A percentile compares a stretch with the other conserved stretches of the same genome.
Conservation (phyloP, 2,329 filamentous ascomycete genomes). For the Talaromyces albobiverticillius region DNA sequence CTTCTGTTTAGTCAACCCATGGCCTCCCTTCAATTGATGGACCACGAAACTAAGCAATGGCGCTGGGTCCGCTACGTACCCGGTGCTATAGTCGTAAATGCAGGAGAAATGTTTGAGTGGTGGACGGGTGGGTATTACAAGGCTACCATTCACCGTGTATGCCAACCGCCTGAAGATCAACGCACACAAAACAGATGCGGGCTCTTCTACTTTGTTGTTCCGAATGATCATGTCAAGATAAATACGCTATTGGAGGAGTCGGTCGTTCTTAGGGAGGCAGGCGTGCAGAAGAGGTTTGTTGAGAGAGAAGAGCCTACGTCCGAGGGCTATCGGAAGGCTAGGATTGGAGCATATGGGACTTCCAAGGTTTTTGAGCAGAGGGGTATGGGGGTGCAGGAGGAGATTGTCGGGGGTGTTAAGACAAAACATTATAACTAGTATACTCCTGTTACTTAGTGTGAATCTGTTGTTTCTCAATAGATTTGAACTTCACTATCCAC, state of each 20-base stretch:
- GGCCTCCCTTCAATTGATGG: background rate
- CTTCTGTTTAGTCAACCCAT: slow-evolving; percentile 2
- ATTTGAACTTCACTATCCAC: too few relatives aligned
- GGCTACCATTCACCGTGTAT: background rate
- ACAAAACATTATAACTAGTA: too few relatives aligned
- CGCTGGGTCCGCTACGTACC: background rate
- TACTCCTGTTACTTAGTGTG: too few relatives aligned
- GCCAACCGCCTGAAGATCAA: background rate
- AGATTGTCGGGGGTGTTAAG: too few relatives aligned
- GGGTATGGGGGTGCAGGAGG: too few relatives aligned
- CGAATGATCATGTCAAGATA: background rate
- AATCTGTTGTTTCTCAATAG: too few relatives aligned
- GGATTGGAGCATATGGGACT: too few relatives aligned
- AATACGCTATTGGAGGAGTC: slow-evolving; percentile 1
- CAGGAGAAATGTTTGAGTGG: background rate
- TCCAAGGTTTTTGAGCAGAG: too few relatives aligned
- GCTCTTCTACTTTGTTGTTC: slow-evolving; percentile 1
- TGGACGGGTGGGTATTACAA: slow-evolving; percentile 2
- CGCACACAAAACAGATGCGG: background rate
- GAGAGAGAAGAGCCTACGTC: too few relatives aligned
- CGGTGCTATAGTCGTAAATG: background rate
- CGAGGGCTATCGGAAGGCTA: too few relatives aligned
- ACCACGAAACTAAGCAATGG: background rate
- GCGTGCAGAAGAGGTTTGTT: too few relatives aligned
- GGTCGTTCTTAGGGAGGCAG: background rate